These are phyloP conservation scores for Phlegmacium glaucopus DNA, from an alignment of 768 basidiomycete genomes.

Conservation along the genomic window DNA sequence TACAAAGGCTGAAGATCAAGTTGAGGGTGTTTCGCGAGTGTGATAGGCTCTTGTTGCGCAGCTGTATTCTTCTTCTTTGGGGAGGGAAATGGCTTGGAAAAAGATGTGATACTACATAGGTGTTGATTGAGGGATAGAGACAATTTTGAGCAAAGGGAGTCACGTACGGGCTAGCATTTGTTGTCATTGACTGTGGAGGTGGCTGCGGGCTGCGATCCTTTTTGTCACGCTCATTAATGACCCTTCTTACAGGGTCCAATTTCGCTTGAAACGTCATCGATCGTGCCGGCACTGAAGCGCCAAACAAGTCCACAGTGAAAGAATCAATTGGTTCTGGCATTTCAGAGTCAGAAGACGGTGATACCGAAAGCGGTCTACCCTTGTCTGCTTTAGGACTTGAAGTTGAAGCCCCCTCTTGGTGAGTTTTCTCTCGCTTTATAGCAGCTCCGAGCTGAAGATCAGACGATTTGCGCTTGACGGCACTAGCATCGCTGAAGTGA, in stretches of 20 bases:
- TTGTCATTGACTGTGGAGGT: constrained; percentile 1
- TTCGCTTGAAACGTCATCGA: neutral
- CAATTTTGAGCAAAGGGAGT: neutral
- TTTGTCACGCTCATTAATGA: constrained; percentile 4
- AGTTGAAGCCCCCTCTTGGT: neutral
- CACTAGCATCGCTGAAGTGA: neutral
- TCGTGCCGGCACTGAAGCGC: constrained; percentile 1
- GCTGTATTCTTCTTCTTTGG: neutral
- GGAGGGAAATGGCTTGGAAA: constrained; percentile 6
- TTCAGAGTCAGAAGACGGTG: constrained; percentile 7
- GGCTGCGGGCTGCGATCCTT: constrained; percentile 9
- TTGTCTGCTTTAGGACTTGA: neutral
- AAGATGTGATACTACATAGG: constrained; percentile 15
- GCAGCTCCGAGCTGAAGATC: neutral
- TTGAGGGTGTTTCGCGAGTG: constrained; percentile 8
- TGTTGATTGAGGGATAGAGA: neutral
- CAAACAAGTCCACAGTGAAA: no score
- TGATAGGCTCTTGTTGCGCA: neutral
- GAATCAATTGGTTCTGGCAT: constrained; percentile 25
- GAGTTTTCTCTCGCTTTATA: neutral
- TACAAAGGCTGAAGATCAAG: constrained; percentile 14
- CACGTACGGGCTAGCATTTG: constrained; percentile 20
- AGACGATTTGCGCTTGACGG: neutral
- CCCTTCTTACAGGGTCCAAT: constrained; percentile 6
- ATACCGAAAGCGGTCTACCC: constrained; percentile 3